These are phyloP conservation scores for Cryptococcus maquisensis DNA, from an alignment of 1,284 basidiomycete species.

Conservation along the genomic window DNA sequence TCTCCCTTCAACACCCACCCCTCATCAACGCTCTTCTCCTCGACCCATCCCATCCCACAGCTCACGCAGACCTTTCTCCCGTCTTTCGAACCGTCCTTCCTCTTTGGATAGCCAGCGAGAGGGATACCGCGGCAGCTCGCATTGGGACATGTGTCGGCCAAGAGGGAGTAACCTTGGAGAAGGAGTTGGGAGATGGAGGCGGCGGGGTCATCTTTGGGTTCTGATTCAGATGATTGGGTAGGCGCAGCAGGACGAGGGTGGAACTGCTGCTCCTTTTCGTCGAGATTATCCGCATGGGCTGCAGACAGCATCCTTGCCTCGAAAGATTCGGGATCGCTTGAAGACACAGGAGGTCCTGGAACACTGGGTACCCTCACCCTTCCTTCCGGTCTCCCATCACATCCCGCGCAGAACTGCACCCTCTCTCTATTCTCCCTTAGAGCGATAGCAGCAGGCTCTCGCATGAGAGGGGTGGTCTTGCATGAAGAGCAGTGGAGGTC, in stretches of 20 bases:
- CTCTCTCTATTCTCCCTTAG: conserved; percentile 25
- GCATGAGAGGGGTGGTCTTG: conserved; percentile 44
- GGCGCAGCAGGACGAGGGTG: not conserved
- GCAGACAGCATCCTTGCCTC: not conserved
- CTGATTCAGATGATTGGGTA: not conserved
- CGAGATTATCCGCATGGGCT: too few relatives aligned
- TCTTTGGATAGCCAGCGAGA: conserved; percentile 45
- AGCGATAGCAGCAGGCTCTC: conserved; percentile 37
- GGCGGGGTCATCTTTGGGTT: conserved; percentile 24
- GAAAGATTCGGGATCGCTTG: not conserved
- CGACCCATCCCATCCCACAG: conserved; percentile 37
- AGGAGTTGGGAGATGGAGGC: conserved; percentile 38
- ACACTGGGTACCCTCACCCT: not conserved
- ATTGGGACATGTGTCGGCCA: conserved; percentile 38
- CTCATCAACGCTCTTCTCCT: conserved; percentile 24
- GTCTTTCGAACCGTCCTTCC: conserved; percentile 30
- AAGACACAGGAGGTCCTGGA: not conserved
- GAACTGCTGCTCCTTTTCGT: not conserved
- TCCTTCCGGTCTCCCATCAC: conserved; percentile 33
- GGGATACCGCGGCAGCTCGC: conserved; percentile 38
- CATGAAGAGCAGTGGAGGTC: conserved; percentile 44
- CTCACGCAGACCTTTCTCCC: conserved; percentile 36
- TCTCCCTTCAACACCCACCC: conserved; percentile 9
- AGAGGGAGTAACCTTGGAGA: conserved; percentile 43
- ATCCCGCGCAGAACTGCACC: conserved; percentile 47